Evolutionary conservation across 73 alveolate genomes (phyloP).

Genomic region (Blepharisma stoltei): DNA sequence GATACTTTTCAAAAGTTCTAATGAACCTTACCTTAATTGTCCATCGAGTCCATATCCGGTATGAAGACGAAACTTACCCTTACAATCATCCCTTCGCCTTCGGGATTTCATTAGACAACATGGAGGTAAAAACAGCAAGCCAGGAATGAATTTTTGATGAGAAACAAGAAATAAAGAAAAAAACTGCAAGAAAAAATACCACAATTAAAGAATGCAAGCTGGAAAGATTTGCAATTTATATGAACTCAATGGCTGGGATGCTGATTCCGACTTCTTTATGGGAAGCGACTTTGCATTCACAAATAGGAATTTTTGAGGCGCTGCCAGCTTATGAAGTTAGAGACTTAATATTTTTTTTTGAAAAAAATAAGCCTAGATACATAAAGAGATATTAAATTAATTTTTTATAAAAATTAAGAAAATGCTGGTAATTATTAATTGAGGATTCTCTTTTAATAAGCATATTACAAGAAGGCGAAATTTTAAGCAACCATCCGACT

Average conservation of each 20-base stretch:
- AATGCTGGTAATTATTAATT: too few relatives aligned
- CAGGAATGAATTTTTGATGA: slow-evolving; percentile 13
- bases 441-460: too few relatives aligned
- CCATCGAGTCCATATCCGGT: slow-evolving; percentile 13
- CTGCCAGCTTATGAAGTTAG: slow-evolving; percentile 29
- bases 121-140: not conserved
- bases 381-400: too few relatives aligned
- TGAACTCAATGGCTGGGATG: slow-evolving; percentile 17
- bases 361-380: too few relatives aligned
- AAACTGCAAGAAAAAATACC: not conserved
- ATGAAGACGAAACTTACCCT: slow-evolving; percentile 29
- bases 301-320: slow-evolving; percentile 31
- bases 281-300: slow-evolving; percentile 18
- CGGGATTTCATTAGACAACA: not conserved
- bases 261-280: slow-evolving; percentile 23
- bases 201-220: slow-evolving; percentile 6
- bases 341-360: too few relatives aligned
- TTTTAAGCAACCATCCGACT: not conserved
- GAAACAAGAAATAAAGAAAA: not conserved
- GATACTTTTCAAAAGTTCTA: not conserved
- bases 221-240: slow-evolving; percentile 5
- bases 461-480: not conserved
- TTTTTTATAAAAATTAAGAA: too few relatives aligned
- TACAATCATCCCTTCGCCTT: slow-evolving; percentile 3
- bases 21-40: slow-evolving; percentile 15